Conservation (phyloP, 371 early-diverging fungal species). For the Rhizopus arrhizus region DNA sequence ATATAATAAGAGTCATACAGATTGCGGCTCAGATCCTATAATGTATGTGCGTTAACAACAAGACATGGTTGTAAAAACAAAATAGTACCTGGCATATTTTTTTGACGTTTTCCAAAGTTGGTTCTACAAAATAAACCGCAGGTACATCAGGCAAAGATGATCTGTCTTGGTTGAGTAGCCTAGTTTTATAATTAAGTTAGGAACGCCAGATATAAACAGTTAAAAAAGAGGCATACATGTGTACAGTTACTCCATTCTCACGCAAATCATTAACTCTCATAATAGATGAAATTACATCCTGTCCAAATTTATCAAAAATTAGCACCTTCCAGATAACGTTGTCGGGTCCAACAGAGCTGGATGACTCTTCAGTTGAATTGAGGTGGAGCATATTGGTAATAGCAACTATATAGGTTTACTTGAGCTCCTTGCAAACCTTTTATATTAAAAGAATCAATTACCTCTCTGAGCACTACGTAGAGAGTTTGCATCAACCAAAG, state of each 20-base stretch:
- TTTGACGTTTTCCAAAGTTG: conserved; percentile 83
- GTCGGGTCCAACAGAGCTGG: conserved; percentile 19
- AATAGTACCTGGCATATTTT: conserved; percentile 71
- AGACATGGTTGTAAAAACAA: not conserved
- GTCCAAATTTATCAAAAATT: conserved; percentile 92
- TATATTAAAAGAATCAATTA: conserved; percentile 6
- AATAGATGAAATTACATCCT: conserved; percentile 96
- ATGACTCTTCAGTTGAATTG: conserved; percentile 25
- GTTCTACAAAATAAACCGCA: conserved; percentile 97
- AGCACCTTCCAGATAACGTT: conserved; percentile 93
- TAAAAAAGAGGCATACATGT: conserved; percentile 70
- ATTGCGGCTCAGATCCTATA: conserved; percentile 84
- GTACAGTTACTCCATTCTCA: conserved; percentile 97
- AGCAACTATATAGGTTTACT: conserved; percentile 14
- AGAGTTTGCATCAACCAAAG: conserved; percentile 18
- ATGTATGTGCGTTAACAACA: not conserved
- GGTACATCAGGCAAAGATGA: conserved; percentile 94
- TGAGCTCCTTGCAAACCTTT: not conserved
- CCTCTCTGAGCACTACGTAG: conserved; percentile 28
- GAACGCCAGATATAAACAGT: not conserved
- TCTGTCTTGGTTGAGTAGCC: conserved; percentile 78
- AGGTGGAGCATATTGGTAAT: conserved; percentile 32
- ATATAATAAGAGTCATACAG: conserved; percentile 96
- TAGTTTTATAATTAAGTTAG: conserved; percentile 16
- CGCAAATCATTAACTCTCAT: conserved; percentile 96